Conservation (phyloP, 441 rosid species). For the Hura crepitans region DNA sequence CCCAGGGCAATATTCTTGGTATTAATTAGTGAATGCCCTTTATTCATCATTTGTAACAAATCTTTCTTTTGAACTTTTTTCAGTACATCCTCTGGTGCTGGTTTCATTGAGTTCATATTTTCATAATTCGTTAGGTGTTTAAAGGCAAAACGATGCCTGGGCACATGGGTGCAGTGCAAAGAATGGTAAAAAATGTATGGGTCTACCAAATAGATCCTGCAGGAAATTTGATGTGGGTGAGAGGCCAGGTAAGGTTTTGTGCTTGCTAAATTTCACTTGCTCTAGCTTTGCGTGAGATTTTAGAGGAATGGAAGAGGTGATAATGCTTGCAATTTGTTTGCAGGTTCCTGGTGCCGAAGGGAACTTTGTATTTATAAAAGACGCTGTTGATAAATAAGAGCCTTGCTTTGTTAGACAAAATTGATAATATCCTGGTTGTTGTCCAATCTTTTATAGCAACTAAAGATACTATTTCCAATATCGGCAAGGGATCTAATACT, state of each 20-base stretch:
- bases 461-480: too few relatives aligned
- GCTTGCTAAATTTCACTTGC: constrained; percentile 8
- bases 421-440: too few relatives aligned
- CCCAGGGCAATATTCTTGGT: background rate
- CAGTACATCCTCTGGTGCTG: background rate
- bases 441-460: too few relatives aligned
- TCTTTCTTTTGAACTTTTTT: background rate
- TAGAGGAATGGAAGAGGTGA: background rate
- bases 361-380: constrained; percentile 82
- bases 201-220: constrained; percentile 86
- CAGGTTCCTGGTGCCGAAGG: constrained; percentile 96
- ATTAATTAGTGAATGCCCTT: background rate
- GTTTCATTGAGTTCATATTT: background rate
- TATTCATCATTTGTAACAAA: background rate
- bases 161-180: constrained; percentile 83
- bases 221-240: constrained; percentile 90
- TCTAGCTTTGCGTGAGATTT: background rate
- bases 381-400: constrained; percentile 69
- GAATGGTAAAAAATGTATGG: constrained; percentile 89
- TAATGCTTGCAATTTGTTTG: background rate
- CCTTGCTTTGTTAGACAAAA: too few relatives aligned
- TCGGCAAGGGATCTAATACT: too few relatives aligned
- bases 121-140: constrained; percentile 54
- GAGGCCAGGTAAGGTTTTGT: constrained; percentile 76
- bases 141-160: constrained; percentile 96